These are phyloP conservation scores for Beauveria pseudobassiana DNA, from an alignment of 2,329 filamentous ascomycete species.

Conservation along the genomic window DNA sequence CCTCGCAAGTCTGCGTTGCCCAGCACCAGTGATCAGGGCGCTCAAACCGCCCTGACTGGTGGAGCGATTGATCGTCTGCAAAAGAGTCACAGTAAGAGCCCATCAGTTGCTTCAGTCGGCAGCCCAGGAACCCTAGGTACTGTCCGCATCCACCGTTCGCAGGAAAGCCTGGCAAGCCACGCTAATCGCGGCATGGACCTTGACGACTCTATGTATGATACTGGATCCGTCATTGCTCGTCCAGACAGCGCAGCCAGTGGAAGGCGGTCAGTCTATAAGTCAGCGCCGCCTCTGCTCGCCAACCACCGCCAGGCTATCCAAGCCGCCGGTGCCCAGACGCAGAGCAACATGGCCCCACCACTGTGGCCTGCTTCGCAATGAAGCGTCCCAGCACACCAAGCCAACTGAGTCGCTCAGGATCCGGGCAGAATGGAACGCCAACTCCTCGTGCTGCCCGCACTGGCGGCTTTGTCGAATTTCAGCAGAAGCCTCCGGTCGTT, in stretches of 20 bases:
- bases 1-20: constrained; percentile 31
- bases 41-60: constrained; percentile 79
- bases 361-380: constrained; percentile 68
- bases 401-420: constrained; percentile 38
- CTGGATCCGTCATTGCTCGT: constrained; percentile 34
- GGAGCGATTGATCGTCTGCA: constrained; percentile 68
- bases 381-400: constrained; percentile 56
- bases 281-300: constrained; percentile 64
- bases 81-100: constrained; percentile 26
- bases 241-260: constrained; percentile 69
- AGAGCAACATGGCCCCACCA: constrained; percentile 73
- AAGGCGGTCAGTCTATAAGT: constrained; percentile 29
- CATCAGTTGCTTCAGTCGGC: constrained; percentile 28
- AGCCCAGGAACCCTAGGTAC: constrained; percentile 32
- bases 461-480: constrained; percentile 42
- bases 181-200: constrained; percentile 28
- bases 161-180: constrained; percentile 42
- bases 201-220: constrained; percentile 33
- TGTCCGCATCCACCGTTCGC: constrained; percentile 38
- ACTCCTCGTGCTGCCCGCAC: constrained; percentile 48
- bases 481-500: constrained; percentile 29
- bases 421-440: constrained; percentile 44
- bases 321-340: constrained; percentile 48
- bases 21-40: constrained; percentile 58
- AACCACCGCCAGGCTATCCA: constrained; percentile 84